A percentile compares a stretch with the other conserved stretches of the same genome.
Conservation (phyloP, 1,284 basidiomycete species). For the Sparassis latifolia region DNA sequence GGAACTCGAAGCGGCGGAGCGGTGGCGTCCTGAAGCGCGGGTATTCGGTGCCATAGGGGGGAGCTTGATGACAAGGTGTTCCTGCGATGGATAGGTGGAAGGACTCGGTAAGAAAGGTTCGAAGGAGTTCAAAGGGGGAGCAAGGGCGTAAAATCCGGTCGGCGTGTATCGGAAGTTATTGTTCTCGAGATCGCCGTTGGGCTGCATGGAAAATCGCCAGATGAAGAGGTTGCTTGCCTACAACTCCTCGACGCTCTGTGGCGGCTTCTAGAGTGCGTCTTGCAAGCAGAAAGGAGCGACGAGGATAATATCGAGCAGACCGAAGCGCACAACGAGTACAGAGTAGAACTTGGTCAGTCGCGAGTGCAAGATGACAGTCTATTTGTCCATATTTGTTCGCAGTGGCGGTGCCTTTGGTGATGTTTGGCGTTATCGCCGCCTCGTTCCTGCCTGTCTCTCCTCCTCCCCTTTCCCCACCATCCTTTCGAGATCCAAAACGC, state of each 20-base stretch:
- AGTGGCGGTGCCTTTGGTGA: constrained; percentile 13
- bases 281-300: neutral
- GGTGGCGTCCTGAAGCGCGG: constrained; percentile 17
- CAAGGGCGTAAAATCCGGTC: too few species aligned
- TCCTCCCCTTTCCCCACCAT: constrained; percentile 3
- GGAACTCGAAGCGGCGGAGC: constrained; percentile 47
- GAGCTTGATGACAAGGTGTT: constrained; percentile 18
- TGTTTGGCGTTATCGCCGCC: constrained; percentile 8
- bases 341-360: constrained; percentile 3
- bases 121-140: neutral
- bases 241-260: constrained; percentile 5
- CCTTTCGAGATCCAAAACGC: neutral
- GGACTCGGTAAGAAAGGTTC: neutral
- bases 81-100: neutral
- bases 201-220: constrained; percentile 15
- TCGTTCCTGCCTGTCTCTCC: constrained; percentile 2
- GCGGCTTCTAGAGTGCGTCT: too few species aligned
- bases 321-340: constrained; percentile 9
- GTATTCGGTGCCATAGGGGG: constrained; percentile 25
- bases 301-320: constrained; percentile 3
- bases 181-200: constrained; percentile 6
- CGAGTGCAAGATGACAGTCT: constrained; percentile 9
- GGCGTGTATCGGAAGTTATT: neutral
- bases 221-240: constrained; percentile 8
- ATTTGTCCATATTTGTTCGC: constrained; percentile 17